Base-by-base conservation (phyloP, 1,139 yeast genomes). In the Debaryomyces coudertii region DNA sequence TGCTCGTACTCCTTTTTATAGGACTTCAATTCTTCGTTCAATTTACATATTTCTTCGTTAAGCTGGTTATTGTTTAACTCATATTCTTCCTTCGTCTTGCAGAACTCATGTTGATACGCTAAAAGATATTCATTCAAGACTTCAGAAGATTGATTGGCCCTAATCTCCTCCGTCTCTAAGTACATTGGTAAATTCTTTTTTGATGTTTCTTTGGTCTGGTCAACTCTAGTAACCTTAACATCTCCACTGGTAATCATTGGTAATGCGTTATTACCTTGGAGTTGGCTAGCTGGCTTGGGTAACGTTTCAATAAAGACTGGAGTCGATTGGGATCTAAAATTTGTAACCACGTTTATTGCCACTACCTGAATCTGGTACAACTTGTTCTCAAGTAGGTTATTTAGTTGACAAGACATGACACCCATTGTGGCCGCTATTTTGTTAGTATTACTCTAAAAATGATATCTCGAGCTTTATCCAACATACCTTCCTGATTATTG, bases 321-420 rank as follows among this genome's bases (percentile, higher is more conserved):
- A 12, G 58, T 53, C 12, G 73, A 65, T 49, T 68, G 69, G 1
- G 76, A 65, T 28, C 71, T 54, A 54, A 70, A 75, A 47, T 69
- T 67, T 45, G 70, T 69, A 29, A 64, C 45, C 24, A 69, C 59
- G 49, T 75, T 73, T 30, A 72, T 63, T 5, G 78, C 78, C 14
- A 72, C 57, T 28, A 75, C 64, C 46, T 71, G 74, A 31, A 75
- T 56, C 48, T 66, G 69, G 53, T 74, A 73, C 16, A 69, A 37
- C 25, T 63, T 63, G 34, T 60, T 56, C 4, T 62, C 58, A 4
- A 52, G 51, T 36, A 75, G 61, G 48, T 68, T 69, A 51, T 65
- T 63, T 41, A 75, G 59, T 47, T 68, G 69, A 50, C 77, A 74
- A 36, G 71, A 66, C 5, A 67, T 69, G 12, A 69, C 60, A 11